A percentile compares a stretch with the other conserved stretches of the same genome.
These are phyloP conservation scores for Solanum virginianum DNA, from an alignment of 257 asterid genomes.

Conservation along the genomic window DNA sequence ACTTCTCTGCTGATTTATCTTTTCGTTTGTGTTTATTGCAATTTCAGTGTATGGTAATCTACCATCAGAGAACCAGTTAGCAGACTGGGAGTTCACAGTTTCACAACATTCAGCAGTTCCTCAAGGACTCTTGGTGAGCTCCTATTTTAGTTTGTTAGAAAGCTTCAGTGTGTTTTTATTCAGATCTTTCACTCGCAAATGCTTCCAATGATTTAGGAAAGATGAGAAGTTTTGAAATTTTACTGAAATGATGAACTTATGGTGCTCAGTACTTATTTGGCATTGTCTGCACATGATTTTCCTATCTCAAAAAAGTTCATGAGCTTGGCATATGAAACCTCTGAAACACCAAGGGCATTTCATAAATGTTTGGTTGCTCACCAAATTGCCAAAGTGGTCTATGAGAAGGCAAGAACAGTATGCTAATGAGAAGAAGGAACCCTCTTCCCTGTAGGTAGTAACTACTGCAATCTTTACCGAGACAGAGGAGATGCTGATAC, in stretches of 20 bases:
- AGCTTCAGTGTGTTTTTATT: neutral
- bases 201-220: neutral
- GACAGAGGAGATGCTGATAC: neutral
- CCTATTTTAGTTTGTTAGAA: neutral
- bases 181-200: neutral
- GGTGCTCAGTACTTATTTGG: neutral
- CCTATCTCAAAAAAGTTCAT: neutral
- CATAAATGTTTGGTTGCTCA: neutral
- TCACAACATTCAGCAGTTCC: constrained; percentile 72
- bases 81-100: constrained; percentile 94
- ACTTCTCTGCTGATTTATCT: neutral
- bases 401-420: neutral
- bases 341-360: neutral
- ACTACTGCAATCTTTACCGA: neutral
- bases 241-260: neutral
- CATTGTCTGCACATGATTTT: neutral
- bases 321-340: neutral
- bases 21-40: neutral
- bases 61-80: constrained; percentile 75
- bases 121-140: constrained; percentile 34
- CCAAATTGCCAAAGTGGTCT: neutral
- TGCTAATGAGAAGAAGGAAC: neutral
- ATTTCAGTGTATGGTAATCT: constrained; percentile 83
- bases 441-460: neutral
- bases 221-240: neutral